Percentiles rank a stretch among this genome's conserved stretches.
Conservation (phyloP, 2,329 filamentous ascomycete genomes). For the Trichothecium roseum region DNA sequence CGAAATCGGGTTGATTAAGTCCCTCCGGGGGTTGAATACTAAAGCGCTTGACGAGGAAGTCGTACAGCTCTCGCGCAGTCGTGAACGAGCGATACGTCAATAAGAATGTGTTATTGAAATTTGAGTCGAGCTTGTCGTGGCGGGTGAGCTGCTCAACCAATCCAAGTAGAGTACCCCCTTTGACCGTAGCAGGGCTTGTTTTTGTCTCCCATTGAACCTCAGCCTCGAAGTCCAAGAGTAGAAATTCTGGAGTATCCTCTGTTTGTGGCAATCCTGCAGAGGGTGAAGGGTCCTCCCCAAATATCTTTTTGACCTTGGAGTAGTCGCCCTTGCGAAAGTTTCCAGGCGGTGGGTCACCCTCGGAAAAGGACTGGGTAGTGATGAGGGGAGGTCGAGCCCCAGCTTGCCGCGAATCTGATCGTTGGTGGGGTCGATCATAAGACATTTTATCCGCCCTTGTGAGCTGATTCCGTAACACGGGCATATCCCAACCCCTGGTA, state of each 20-base stretch:
- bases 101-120: constrained; percentile 95
- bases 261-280: constrained; percentile 34
- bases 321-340: constrained; percentile 49
- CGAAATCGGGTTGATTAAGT: constrained; percentile 63
- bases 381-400: constrained; percentile 35
- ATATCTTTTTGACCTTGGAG: constrained; percentile 55
- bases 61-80: constrained; percentile 79
- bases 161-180: constrained; percentile 79
- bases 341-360: constrained; percentile 42
- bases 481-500: constrained; percentile 32
- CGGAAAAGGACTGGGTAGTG: constrained; percentile 53
- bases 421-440: constrained; percentile 43
- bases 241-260: constrained; percentile 74
- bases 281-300: constrained; percentile 53
- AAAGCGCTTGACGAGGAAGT: constrained; percentile 84
- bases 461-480: constrained; percentile 37
- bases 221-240: constrained; percentile 77
- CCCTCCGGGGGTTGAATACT: constrained; percentile 84
- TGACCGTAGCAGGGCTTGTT: constrained; percentile 61
- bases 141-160: constrained; percentile 91
- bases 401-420: constrained; percentile 42
- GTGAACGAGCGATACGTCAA: constrained; percentile 96
- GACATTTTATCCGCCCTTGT: constrained; percentile 49
- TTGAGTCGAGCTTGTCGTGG: constrained; percentile 90
- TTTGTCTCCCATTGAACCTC: constrained; percentile 89